Percentiles rank a stretch among this genome's conserved stretches.
Conservation (phyloP, 306 rosid genomes). For the Rosa persica region DNA sequence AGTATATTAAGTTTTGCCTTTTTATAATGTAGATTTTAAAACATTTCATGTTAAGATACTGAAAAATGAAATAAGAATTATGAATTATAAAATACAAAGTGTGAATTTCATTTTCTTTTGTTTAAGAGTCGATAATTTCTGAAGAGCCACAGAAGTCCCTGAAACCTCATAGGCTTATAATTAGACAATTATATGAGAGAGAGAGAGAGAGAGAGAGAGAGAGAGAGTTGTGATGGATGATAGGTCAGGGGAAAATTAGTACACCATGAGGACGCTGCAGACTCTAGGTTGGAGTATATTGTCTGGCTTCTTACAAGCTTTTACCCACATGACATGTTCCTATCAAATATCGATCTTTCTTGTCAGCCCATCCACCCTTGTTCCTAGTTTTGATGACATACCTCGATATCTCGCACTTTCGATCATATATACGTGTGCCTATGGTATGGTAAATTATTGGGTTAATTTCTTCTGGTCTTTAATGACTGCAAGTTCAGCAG, state of each 20-base stretch:
- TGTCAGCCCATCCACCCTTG: conserved; percentile 22
- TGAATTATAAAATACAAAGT: no score
- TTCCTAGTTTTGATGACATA: conserved; percentile 9
- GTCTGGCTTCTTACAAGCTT: conserved; percentile 1
- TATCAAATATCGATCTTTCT: conserved; percentile 15
- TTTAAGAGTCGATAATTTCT: background rate
- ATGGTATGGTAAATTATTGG: background rate
- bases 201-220: background rate
- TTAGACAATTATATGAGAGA: background rate
- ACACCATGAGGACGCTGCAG: background rate
- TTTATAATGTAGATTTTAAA: no score
- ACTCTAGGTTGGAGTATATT: background rate
- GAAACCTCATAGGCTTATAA: background rate
- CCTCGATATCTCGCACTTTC: background rate
- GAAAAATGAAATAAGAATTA: no score
- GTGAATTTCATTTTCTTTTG: no score
- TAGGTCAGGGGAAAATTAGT: background rate
- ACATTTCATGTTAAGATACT: no score
- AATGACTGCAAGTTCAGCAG: background rate
- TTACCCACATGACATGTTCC: conserved; percentile 20
- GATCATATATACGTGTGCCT: background rate
- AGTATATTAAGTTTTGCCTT: no score
- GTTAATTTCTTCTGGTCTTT: background rate
- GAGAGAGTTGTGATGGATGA: background rate
- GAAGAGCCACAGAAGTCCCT: no score